Percentiles rank a stretch among this genome's conserved stretches.
Evolutionary conservation across 352 stramenopile genomes (phyloP).

Genomic region (Phytophthora fragariaefolia): DNA sequence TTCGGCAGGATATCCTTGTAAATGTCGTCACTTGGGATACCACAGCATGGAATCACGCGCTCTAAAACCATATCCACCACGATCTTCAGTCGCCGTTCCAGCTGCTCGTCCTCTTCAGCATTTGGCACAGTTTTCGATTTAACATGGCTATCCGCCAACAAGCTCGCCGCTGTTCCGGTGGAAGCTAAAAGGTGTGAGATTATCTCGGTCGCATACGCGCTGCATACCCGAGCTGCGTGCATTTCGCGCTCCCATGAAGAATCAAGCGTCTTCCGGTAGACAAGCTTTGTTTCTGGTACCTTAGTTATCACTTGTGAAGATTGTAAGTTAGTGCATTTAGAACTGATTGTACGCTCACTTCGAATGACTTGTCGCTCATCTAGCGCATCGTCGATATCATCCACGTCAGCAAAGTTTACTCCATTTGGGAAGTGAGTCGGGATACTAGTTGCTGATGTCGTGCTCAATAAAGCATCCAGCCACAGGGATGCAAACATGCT

Average conservation of each 20-base stretch:
- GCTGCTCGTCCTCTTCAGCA: slow-evolving; percentile 37
- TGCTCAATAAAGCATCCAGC: slow-evolving; percentile 70
- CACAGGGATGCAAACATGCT: slow-evolving; percentile 73
- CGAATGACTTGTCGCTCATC: slow-evolving; percentile 62
- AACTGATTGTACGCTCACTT: slow-evolving; percentile 80
- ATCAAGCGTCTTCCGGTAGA: slow-evolving; percentile 81
- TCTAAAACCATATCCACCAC: slow-evolving; percentile 80
- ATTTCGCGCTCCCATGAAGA: slow-evolving; percentile 76
- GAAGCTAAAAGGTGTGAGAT: slow-evolving; percentile 54
- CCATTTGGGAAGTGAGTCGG: slow-evolving; percentile 72
- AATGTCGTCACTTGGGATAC: slow-evolving; percentile 73
- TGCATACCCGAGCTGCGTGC: slow-evolving; percentile 62
- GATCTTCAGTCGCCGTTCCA: slow-evolving; percentile 60
- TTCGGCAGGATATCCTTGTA: slow-evolving; percentile 89
- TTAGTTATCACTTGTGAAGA: slow-evolving; percentile 79
- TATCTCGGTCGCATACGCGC: slow-evolving; percentile 61
- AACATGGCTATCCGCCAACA: slow-evolving; percentile 10
- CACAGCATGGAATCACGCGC: slow-evolving; percentile 76
- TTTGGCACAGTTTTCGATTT: slow-evolving; percentile 11
- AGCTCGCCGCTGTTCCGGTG: slow-evolving; percentile 18
- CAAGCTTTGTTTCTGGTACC: slow-evolving; percentile 48
- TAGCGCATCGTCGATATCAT: slow-evolving; percentile 13
- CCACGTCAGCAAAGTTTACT: slow-evolving; percentile 38
- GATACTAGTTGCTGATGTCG: slow-evolving; percentile 67
- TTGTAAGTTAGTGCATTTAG: slow-evolving; percentile 83